Conservation (phyloP, 2,329 filamentous ascomycete genomes). For the Aspergillus texensis region DNA sequence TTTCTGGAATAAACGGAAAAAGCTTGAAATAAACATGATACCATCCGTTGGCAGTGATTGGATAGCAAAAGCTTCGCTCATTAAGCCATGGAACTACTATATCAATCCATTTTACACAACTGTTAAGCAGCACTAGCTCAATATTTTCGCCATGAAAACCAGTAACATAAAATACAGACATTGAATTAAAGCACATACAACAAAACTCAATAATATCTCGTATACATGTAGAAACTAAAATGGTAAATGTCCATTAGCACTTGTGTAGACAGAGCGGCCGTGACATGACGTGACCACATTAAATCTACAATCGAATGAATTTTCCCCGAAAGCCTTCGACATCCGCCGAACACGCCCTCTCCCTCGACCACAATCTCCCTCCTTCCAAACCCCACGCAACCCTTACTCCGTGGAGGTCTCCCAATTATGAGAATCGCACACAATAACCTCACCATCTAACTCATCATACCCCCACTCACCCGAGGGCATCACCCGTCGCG, state of each 20-base stretch:
- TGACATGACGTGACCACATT: constrained; percentile 21
- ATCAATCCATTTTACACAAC: neutral
- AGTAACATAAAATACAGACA: neutral
- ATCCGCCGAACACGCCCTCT: constrained; percentile 13
- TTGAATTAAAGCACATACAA: neutral
- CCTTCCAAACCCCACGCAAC: neutral
- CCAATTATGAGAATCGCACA: neutral
- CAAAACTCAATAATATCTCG: neutral
- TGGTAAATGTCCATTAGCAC: neutral
- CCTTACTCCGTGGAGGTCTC: neutral
- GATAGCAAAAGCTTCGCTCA: neutral
- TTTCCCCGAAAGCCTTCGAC: constrained; percentile 23
- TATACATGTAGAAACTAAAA: neutral
- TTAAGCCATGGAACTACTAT: neutral
- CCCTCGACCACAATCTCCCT: neutral
- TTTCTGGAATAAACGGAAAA: neutral
- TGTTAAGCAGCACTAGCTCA: neutral
- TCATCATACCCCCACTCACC: neutral
- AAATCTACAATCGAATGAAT: neutral
- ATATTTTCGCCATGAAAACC: neutral
- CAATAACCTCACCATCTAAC: neutral
- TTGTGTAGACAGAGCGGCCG: neutral
- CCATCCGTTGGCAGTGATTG: neutral
- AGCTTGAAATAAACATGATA: neutral
- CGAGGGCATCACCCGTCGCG: neutral